Percentiles rank a stretch among this genome's conserved stretches.
phyloP scores from a whole-genome alignment of 768 basidiomycete genomes.

The Gautieria morchelliformis region DNA sequence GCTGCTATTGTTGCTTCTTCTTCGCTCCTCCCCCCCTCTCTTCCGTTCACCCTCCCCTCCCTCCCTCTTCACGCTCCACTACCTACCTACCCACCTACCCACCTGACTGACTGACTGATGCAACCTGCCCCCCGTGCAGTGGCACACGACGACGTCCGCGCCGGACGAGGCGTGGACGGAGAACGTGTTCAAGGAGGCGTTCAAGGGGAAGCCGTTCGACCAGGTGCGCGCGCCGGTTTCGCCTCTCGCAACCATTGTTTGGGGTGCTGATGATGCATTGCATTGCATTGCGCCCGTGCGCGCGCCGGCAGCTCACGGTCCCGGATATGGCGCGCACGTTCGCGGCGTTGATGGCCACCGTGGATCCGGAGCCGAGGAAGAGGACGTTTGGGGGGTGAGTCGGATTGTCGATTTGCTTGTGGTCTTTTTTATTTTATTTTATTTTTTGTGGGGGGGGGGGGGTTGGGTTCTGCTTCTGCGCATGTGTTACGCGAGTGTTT shows the following conservation, averaged over 20 bases:
- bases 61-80: too few species aligned
- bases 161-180: slow-evolving; percentile 18
- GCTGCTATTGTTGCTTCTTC: too few species aligned
- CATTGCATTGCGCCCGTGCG: not conserved
- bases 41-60: too few species aligned
- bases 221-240: slow-evolving; percentile 7
- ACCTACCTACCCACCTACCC: too few species aligned
- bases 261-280: too few species aligned
- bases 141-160: slow-evolving; percentile 14
- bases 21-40: too few species aligned
- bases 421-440: not conserved
- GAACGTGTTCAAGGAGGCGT: slow-evolving; percentile 14
- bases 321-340: too few species aligned
- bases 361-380: slow-evolving; percentile 13
- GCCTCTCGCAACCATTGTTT: too few species aligned
- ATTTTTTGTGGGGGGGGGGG: not conserved
- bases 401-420: too few species aligned
- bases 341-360: too few species aligned
- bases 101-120: not conserved
- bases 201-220: slow-evolving; percentile 17
- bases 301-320: not conserved
- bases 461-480: not conserved
- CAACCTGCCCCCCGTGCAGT: not conserved
- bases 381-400: slow-evolving; percentile 19
- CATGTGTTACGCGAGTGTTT: not conserved